phyloP scores from a whole-genome alignment of 2,329 filamentous ascomycete species.

The Penicillium crustosum region DNA sequence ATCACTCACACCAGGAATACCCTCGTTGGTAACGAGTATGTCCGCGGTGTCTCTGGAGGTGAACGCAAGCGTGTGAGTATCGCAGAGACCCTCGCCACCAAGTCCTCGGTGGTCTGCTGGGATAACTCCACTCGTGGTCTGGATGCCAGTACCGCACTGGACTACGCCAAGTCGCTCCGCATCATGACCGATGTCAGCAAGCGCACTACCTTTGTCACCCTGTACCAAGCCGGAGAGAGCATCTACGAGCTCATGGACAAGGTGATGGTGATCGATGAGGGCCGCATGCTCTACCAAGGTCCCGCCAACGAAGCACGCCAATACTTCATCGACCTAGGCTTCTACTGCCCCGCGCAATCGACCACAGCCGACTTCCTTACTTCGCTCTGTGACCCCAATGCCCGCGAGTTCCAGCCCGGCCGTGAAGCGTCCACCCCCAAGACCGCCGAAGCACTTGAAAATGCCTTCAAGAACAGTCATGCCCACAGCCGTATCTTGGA shows the following conservation, averaged over 20 bases:
- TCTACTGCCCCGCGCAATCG: constrained; percentile 56
- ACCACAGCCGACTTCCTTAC: constrained; percentile 79
- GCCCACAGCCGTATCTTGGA: constrained; percentile 60
- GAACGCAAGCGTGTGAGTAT: constrained; percentile 80
- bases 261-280: constrained; percentile 72
- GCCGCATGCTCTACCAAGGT: constrained; percentile 68
- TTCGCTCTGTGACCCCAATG: constrained; percentile 70
- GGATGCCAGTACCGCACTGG: constrained; percentile 74
- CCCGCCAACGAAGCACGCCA: constrained; percentile 59
- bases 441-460: constrained; percentile 66
- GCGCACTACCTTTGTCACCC: constrained; percentile 67
- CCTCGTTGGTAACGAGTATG: constrained; percentile 70
- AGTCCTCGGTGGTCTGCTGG: constrained; percentile 72
- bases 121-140: constrained; percentile 80
- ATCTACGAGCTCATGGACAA: constrained; percentile 78
- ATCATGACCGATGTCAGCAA: constrained; percentile 76
- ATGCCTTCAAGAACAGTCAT: constrained; percentile 63
- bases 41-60: constrained; percentile 74
- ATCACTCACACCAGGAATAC: constrained; percentile 75
- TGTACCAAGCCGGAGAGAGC: constrained; percentile 70
- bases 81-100: constrained; percentile 72
- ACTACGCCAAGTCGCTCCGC: constrained; percentile 69
- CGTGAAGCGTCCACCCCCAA: constrained; percentile 67
- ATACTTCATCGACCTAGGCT: constrained; percentile 68
- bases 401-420: constrained; percentile 66